phyloP scores from a whole-genome alignment of 305 asterid species.

The Fraxinus velutina region DNA sequence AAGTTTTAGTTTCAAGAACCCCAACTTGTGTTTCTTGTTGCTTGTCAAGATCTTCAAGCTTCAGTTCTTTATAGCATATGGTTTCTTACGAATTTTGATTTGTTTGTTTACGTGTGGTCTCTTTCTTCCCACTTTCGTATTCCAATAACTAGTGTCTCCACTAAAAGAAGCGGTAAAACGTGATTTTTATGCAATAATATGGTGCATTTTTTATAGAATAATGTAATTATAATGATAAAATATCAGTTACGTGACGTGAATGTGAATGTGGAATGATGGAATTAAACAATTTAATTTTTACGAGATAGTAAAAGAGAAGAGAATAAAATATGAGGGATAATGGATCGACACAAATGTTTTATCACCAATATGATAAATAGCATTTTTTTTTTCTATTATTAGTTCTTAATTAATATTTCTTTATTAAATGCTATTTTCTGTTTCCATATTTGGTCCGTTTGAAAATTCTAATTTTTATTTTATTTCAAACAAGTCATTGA shows the following conservation, averaged over 20 bases:
- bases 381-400: background rate
- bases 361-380: background rate
- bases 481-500: background rate
- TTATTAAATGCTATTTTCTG: background rate
- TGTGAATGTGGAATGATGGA: background rate
- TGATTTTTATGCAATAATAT: background rate
- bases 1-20: background rate
- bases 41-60: background rate
- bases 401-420: background rate
- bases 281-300: no score
- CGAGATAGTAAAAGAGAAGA: no score
- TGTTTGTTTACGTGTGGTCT: background rate
- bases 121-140: background rate
- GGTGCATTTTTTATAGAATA: background rate
- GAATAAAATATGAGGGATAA: no score
- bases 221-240: no score
- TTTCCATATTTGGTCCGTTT: background rate
- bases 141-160: background rate
- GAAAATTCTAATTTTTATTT: background rate
- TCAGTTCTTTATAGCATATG: conserved; percentile 2
- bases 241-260: no score
- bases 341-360: no score
- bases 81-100: background rate
- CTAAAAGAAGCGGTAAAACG: background rate
- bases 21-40: conserved; percentile 18